Percentiles rank a stretch among this genome's conserved stretches.
These are phyloP conservation scores for Pyracantha coccinea DNA, from an alignment of 331 rosid genomes.

Conservation along the genomic window DNA sequence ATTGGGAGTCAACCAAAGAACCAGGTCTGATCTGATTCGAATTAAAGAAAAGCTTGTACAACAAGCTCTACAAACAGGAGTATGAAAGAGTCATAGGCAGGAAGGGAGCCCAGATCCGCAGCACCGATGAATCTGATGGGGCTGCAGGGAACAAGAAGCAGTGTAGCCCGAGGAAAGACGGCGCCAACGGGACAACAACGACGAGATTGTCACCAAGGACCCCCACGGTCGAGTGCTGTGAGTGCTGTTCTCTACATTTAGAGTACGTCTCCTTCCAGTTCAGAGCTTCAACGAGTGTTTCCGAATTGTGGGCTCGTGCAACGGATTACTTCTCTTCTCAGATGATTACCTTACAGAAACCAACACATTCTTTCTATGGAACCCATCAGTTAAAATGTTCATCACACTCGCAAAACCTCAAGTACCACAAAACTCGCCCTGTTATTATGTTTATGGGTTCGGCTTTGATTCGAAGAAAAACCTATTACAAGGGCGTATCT, in stretches of 20 bases:
- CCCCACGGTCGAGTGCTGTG: too few species aligned
- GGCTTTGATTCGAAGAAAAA: slow-evolving; percentile 1
- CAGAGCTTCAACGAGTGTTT: too few species aligned
- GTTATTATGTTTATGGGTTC: slow-evolving; percentile 1
- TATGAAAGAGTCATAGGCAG: too few species aligned
- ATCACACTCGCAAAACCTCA: neutral
- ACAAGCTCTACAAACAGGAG: neutral
- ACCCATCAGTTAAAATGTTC: neutral
- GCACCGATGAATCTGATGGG: too few species aligned
- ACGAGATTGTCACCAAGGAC: too few species aligned
- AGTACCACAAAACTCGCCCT: neutral
- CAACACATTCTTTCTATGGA: neutral
- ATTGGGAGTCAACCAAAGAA: neutral
- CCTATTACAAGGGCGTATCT: slow-evolving; percentile 5
- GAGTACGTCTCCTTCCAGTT: too few species aligned
- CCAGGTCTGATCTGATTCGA: too few species aligned
- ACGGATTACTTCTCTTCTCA: slow-evolving; percentile 2
- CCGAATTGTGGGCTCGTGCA: neutral
- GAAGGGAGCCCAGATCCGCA: too few species aligned
- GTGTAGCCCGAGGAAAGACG: too few species aligned
- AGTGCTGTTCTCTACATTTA: too few species aligned
- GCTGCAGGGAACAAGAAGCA: too few species aligned
- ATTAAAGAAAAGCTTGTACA: neutral
- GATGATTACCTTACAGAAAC: neutral
- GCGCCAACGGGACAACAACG: too few species aligned